phyloP scores from a whole-genome alignment of 805 yeast genomes.

The Candida mattraensis region DNA sequence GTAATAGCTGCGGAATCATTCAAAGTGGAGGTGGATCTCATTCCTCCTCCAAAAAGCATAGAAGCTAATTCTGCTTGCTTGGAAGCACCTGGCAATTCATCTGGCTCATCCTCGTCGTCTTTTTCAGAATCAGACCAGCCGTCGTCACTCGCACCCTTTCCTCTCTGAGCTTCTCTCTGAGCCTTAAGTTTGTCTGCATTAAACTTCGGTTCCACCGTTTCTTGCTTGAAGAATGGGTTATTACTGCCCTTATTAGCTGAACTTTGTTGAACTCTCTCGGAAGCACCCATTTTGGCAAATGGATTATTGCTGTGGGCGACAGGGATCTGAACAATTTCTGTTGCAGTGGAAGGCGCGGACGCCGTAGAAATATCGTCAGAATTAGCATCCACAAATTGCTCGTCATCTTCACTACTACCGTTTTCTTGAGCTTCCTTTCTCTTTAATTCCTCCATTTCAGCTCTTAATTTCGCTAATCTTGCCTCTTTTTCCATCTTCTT shows the following conservation, averaged over 20 bases:
- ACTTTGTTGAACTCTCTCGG: constrained; percentile 14
- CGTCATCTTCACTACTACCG: constrained; percentile 23
- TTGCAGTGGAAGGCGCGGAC: constrained; percentile 19
- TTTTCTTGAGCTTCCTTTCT: constrained; percentile 39
- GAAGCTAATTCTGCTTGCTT: constrained; percentile 60
- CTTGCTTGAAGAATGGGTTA: constrained; percentile 59
- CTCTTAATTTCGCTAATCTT: constrained; percentile 54
- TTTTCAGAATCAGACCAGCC: constrained; percentile 45
- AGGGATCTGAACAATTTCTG: constrained; percentile 12
- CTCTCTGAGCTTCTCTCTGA: constrained; percentile 73
- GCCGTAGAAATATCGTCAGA: constrained; percentile 7
- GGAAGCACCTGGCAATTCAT: constrained; percentile 46
- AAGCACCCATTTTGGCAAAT: constrained; percentile 39
- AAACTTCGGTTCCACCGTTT: constrained; percentile 33
- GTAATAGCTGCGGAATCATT: constrained; percentile 17
- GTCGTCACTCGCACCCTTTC: constrained; percentile 42
- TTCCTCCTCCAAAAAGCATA: constrained; percentile 56
- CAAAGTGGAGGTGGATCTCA: constrained; percentile 34
- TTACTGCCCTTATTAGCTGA: constrained; percentile 34
- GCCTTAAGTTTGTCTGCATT: constrained; percentile 63
- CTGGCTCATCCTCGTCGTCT: constrained; percentile 41
- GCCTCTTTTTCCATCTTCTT: constrained; percentile 62
- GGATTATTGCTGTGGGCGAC: constrained; percentile 43
- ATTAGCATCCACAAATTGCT: constrained; percentile 15
- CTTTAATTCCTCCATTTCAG: constrained; percentile 57